Base-by-base conservation (phyloP, 2,329 filamentous ascomycete genomes). In the Mycosphaerelloides madeirae region DNA sequence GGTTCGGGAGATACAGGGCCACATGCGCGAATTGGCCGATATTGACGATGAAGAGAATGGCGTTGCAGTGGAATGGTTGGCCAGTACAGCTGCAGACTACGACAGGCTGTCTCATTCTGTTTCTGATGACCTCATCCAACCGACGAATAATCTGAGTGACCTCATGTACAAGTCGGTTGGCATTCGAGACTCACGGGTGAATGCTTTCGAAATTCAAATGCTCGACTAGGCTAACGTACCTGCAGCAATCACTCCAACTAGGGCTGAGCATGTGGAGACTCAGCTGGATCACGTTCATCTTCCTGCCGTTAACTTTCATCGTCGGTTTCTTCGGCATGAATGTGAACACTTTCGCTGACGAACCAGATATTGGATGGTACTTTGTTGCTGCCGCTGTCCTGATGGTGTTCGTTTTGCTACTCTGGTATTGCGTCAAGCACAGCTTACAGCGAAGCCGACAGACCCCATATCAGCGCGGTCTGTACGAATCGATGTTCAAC, bases 271-370 rank as follows among this genome's bases (percentile, higher is more conserved):
- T 75, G 72, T 73, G 66, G 72, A 64, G 81, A 16, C 74, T 82
- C 13, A 77, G 80, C 35, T 82, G 81, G 40, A 84, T 83, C 13
- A 85, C 84, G 40, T 86, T 90, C 62, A 90, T 91, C 63, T 73
- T 87, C 58, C 81, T 87, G 61, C 78, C 75, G 0, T 59, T 77
- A 8, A 77, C 73, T 1, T 76, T 75, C 49, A 66, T 74, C 12
- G 65, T 64, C 3, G 68, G 68, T 9, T 71, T 74, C 56, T 75
- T 73, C 49, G 72, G 71, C 32, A 76, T 76, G 73, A 76, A 77
- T 52, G 73, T 77, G 13, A 64, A 70, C 48, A 65, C 65, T 1
- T 74, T 77, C 43, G 53, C 31, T 3, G 44, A 63, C 37, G 62
- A 68, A 29, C 72, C 71, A 1, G 61, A 56, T 19, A 68, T 76